A percentile compares a stretch with the other conserved stretches of the same genome.
Evolutionary conservation across 2,329 filamentous ascomycete species (phyloP).

Genomic region (Talaromyces islandicus): DNA sequence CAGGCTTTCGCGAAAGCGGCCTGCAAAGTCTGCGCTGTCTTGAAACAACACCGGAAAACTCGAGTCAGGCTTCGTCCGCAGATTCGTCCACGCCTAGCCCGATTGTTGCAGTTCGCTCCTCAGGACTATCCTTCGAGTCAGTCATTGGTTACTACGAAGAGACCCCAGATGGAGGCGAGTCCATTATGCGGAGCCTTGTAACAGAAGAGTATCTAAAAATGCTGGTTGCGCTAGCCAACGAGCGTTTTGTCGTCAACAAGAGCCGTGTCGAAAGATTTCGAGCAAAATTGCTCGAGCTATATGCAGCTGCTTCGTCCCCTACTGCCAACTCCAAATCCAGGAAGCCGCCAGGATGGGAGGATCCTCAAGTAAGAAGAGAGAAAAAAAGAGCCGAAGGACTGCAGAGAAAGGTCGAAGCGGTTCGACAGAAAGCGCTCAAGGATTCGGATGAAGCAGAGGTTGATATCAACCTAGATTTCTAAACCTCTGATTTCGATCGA

Average conservation of each 20-base stretch:
- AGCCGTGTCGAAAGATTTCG: constrained; percentile 36
- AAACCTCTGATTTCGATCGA: not conserved
- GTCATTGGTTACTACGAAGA: constrained; percentile 58
- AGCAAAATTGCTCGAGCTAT: constrained; percentile 21
- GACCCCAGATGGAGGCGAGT: constrained; percentile 16
- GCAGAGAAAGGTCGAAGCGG: constrained; percentile 23
- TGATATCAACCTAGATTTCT: constrained; percentile 3
- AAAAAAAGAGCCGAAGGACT: constrained; percentile 39
- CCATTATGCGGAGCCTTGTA: constrained; percentile 51
- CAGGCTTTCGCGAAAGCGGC: constrained; percentile 87
- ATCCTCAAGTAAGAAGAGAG: constrained; percentile 29
- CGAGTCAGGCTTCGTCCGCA: constrained; percentile 14
- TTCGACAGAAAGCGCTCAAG: constrained; percentile 4
- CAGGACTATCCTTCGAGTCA: constrained; percentile 75
- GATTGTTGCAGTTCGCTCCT: constrained; percentile 79
- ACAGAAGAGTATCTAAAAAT: constrained; percentile 60
- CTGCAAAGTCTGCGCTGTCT: constrained; percentile 57
- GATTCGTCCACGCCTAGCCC: constrained; percentile 46
- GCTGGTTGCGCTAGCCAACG: constrained; percentile 65
- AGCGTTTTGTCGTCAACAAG: constrained; percentile 41
- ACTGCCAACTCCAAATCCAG: constrained; percentile 8
- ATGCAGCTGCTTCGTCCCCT: constrained; percentile 3
- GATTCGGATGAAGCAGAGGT: constrained; percentile 12
- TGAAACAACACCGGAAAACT: constrained; percentile 18
- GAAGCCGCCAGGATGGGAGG: constrained; percentile 29